Conservation (phyloP, 2,329 filamentous ascomycete genomes). For the Decorospora gaudefroyi region DNA sequence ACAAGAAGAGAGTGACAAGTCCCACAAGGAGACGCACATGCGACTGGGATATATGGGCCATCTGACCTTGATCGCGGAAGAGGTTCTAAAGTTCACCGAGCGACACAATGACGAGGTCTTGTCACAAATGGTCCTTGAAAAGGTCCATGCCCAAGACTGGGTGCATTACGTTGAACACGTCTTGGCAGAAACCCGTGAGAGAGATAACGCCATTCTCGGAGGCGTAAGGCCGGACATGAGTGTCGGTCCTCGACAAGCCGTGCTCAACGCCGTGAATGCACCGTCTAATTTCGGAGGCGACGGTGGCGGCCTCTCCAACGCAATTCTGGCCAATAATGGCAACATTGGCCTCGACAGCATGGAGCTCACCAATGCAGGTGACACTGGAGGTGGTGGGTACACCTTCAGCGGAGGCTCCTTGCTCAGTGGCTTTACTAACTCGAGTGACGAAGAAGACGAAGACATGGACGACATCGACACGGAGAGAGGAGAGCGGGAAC, state of each 20-base stretch:
- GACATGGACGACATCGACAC: constrained; percentile 86
- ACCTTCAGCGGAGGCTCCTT: constrained; percentile 74
- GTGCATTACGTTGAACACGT: constrained; percentile 93
- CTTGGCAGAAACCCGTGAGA: constrained; percentile 87
- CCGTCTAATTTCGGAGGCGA: constrained; percentile 60
- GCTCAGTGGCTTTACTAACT: constrained; percentile 89
- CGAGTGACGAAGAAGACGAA: constrained; percentile 94
- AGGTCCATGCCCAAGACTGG: constrained; percentile 88
- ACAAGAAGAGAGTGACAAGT: constrained; percentile 82
- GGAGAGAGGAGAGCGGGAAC: constrained; percentile 58
- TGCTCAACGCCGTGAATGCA: constrained; percentile 63
- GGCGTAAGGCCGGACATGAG: constrained; percentile 91
- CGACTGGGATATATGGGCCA: constrained; percentile 98
- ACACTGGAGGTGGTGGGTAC: constrained; percentile 74
- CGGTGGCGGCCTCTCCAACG: constrained; percentile 66
- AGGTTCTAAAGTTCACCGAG: constrained; percentile 98
- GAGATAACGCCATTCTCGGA: constrained; percentile 97
- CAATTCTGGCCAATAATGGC: constrained; percentile 72
- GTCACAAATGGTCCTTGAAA: constrained; percentile 81
- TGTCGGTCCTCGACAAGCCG: constrained; percentile 74
- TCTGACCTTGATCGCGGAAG: constrained; percentile 93
- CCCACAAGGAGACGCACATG: constrained; percentile 81
- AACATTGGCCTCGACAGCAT: constrained; percentile 62
- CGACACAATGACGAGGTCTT: constrained; percentile 86
- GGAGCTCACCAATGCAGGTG: constrained; percentile 66